phyloP scores from a whole-genome alignment of 768 basidiomycete species.

The Cyathus striatus region DNA sequence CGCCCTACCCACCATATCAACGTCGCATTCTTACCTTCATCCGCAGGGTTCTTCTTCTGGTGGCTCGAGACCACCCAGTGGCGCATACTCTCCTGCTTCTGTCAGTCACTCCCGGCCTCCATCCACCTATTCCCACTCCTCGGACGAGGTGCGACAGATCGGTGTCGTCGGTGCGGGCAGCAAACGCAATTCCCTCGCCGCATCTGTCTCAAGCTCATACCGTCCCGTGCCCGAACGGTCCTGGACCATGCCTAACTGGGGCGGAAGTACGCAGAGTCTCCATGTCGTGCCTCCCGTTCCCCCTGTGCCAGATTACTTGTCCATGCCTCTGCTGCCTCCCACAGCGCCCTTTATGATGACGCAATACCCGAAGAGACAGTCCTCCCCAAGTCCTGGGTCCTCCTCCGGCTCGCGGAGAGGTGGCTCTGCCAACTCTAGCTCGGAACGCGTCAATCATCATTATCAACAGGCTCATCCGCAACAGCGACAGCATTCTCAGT shows the following conservation, averaged over 20 bases:
- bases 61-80: conserved; percentile 46
- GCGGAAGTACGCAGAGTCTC: conserved; percentile 30
- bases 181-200: conserved; percentile 35
- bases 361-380: conserved; percentile 36
- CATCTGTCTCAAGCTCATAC: conserved; percentile 14
- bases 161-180: too few relatives aligned
- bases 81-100: conserved; percentile 18
- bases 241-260: conserved; percentile 32
- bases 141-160: conserved; percentile 47
- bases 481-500: conserved; percentile 4
- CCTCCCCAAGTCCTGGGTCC: conserved; percentile 26
- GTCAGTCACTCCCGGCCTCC: conserved; percentile 43
- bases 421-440: conserved; percentile 26
- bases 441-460: conserved; percentile 18
- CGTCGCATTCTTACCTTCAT: conserved; percentile 16
- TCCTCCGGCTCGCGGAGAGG: conserved; percentile 32
- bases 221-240: conserved; percentile 22
- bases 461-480: conserved; percentile 11
- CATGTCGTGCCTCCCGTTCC: conserved; percentile 32
- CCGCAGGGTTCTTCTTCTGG: conserved; percentile 41
- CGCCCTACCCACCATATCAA: conserved; percentile 21
- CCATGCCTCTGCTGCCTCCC: conserved; percentile 65
- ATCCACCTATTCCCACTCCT: conserved; percentile 52
- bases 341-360: conserved; percentile 74
- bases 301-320: conserved; percentile 36